phyloP scores from a whole-genome alignment of 768 basidiomycete species.

The Tylopilus sp. region DNA sequence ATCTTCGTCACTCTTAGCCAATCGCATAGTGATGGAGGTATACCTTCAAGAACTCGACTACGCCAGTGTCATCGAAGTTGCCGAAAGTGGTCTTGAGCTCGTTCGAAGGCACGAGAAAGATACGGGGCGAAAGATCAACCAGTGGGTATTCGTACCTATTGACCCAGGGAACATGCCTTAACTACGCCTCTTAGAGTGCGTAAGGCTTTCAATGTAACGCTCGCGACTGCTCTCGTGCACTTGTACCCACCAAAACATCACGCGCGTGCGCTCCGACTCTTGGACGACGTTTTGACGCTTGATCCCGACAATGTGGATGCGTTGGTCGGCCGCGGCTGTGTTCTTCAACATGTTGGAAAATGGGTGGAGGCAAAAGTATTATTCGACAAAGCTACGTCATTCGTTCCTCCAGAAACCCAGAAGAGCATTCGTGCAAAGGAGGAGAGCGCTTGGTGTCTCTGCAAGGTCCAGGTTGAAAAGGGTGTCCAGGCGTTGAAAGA shows the following conservation, averaged over 20 bases:
- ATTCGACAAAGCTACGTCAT: conserved; percentile 56
- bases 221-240: conserved; percentile 79
- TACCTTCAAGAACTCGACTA: conserved; percentile 73
- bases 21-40: conserved; percentile 60
- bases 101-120: conserved; percentile 52
- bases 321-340: conserved; percentile 72
- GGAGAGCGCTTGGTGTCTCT: conserved; percentile 80
- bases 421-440: conserved; percentile 65
- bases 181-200: conserved; percentile 44
- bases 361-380: conserved; percentile 66
- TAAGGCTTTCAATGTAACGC: conserved; percentile 63
- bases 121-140: conserved; percentile 49
- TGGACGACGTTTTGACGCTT: conserved; percentile 65
- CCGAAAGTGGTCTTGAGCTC: conserved; percentile 66
- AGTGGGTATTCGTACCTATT: conserved; percentile 33
- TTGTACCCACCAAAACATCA: conserved; percentile 91
- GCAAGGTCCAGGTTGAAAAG: conserved; percentile 47
- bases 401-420: conserved; percentile 44
- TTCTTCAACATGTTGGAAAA: conserved; percentile 57
- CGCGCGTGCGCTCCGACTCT: conserved; percentile 63
- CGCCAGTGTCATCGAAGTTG: conserved; percentile 62
- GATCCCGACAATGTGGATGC: conserved; percentile 62
- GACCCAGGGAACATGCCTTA: background rate
- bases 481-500: conserved; percentile 47
- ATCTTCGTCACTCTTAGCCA: conserved; percentile 60